These are phyloP conservation scores for Puccinia polysora DNA, from an alignment of 1,284 basidiomycete genomes.

Conservation along the genomic window DNA sequence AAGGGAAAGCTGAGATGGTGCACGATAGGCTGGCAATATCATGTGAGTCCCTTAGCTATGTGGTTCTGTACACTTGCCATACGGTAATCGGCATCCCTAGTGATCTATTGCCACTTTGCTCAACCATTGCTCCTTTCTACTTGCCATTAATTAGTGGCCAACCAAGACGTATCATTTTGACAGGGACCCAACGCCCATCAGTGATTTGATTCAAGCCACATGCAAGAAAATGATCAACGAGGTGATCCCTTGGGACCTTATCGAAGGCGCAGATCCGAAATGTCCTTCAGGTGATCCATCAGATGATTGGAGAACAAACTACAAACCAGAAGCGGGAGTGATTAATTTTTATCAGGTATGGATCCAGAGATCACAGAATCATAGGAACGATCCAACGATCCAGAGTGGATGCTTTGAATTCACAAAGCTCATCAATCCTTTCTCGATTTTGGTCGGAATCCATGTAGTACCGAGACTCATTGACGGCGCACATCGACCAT, in stretches of 20 bases:
- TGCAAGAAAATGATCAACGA: conserved; percentile 19
- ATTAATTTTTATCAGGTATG: conserved; percentile 40
- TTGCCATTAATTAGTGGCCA: conserved; percentile 6
- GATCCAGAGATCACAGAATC: background rate
- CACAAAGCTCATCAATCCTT: too few species aligned
- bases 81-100: background rate
- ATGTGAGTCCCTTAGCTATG: conserved; percentile 6
- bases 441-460: too few species aligned
- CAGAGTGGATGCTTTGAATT: too few species aligned
- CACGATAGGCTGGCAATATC: conserved; percentile 39
- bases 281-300: background rate
- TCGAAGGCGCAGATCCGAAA: background rate
- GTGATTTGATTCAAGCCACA: conserved; percentile 17
- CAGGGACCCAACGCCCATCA: conserved; percentile 29
- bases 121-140: background rate
- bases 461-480: conserved; percentile 31
- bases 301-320: conserved; percentile 15
- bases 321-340: conserved; percentile 30
- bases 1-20: conserved; percentile 39
- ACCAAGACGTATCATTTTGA: conserved; percentile 42
- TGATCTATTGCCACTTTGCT: background rate
- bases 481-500: conserved; percentile 39
- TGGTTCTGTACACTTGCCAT: background rate
- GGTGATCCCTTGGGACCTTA: conserved; percentile 23
- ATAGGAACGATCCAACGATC: background rate